Base-by-base conservation (phyloP, 169 alveolate genomes). In the Haemoproteus tartakovskyi region DNA sequence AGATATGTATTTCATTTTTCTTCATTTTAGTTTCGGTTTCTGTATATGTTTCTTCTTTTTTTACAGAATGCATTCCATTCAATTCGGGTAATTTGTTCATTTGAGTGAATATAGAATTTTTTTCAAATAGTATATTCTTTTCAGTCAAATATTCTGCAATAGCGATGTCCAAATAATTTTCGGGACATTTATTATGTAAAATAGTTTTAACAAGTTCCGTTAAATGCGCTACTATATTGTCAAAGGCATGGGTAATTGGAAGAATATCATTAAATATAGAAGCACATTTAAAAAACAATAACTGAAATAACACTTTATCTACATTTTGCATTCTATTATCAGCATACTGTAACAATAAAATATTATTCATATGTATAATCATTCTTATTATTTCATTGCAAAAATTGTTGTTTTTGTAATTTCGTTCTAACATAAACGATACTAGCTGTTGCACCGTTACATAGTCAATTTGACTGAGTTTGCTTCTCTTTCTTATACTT, bases 321-420 rank as follows among this genome's bases (percentile, higher is more conserved):
- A 52, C 37, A 22, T 27, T 46, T 38, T 67, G 60, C 2, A 21
- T 41, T 26, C 11, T 22, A 18, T 54, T 67, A 30, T 54, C 54
- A 27, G 43, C 54, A 30, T 27, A 12, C 82, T 52, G 51, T 67
- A 67, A 57, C 29, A 67, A 27, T n/a, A 67, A 19, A 14, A 67
- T 67, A 16, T 67, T 67, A 21, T 67, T 67, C 38, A 67, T 52
- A 67, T 67, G 82, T 11, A 67, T 60, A 5, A 67, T 33, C 82
- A 67, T 67, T 46, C 54, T 67, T 11, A 67, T 9, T 26, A 67
- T 67, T 52, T 67, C 82, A 21, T 67, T 67, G 46, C 26, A 67
- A 24, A 52, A 67, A 21, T 67, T 67, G 29, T 57, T 50, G 41
- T 67, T 67, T 52, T 67, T 43, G 40, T 41, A 14, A 40, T 67